phyloP scores from a whole-genome alignment of 2,329 filamentous ascomycete species.

The Cytospora paraplurivora region DNA sequence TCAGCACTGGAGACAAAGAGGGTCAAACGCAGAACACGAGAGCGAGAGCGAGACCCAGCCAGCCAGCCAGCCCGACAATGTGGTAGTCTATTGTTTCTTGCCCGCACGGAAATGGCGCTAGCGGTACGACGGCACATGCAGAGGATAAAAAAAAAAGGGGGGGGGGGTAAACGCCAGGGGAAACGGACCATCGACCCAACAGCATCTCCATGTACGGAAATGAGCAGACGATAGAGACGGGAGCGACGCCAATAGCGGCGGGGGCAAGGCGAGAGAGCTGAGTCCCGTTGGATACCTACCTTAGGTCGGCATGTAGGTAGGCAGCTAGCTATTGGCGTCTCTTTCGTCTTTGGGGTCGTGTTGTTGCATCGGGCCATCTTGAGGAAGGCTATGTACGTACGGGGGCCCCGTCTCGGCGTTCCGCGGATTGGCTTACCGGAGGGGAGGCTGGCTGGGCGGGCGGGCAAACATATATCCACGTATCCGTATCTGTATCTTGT shows the following conservation, averaged over 20 bases:
- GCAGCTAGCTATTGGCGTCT: too few relatives aligned
- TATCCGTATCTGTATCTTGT: neutral
- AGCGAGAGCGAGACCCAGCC: too few relatives aligned
- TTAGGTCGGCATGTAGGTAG: too few relatives aligned
- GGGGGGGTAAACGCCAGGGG: too few relatives aligned
- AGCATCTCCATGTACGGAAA: too few relatives aligned
- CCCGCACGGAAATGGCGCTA: too few relatives aligned
- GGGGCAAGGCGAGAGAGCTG: slow-evolving; percentile 11
- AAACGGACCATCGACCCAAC: too few relatives aligned
- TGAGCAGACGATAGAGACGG: neutral
- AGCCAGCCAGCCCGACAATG: neutral
- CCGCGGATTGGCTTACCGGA: slow-evolving; percentile 19
- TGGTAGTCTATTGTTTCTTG: slow-evolving; percentile 12
- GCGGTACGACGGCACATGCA: slow-evolving; percentile 17
- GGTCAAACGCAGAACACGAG: neutral
- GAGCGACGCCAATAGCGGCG: neutral
- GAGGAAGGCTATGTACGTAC: too few relatives aligned
- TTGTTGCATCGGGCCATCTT: slow-evolving; percentile 19
- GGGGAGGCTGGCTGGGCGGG: too few relatives aligned
- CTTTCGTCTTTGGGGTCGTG: slow-evolving; percentile 19
- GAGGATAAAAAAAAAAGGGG: slow-evolving; percentile 6
- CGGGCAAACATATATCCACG: neutral
- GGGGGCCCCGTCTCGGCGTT: slow-evolving; percentile 20
- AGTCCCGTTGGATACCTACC: slow-evolving; percentile 9
- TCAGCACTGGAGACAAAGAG: neutral